A percentile compares a stretch with the other conserved stretches of the same genome.
Conservation (phyloP, 2,329 filamentous ascomycete species). For the Cladosporium sp. region DNA sequence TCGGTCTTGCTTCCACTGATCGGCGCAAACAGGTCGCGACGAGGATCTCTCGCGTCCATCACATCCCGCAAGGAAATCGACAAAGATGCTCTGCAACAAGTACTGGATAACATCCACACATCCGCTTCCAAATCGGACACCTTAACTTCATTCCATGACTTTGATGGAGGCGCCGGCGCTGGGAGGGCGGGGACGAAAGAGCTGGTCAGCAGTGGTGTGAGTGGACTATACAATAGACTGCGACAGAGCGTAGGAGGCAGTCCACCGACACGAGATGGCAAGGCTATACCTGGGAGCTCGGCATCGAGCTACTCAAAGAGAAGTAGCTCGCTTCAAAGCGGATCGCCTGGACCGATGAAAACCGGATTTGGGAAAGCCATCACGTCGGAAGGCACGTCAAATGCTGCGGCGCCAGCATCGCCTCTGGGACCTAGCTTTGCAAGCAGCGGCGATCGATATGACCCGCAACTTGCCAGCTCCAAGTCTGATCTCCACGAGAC, state of each 20-base stretch:
- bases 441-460: constrained; percentile 4
- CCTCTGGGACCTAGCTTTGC: constrained; percentile 1
- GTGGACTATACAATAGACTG: constrained; percentile 83
- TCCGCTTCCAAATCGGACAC: constrained; percentile 82
- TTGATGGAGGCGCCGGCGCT: constrained; percentile 67
- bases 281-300: constrained; percentile 31
- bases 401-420: constrained; percentile 1
- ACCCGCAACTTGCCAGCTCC: background rate
- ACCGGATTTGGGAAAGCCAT: background rate
- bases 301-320: constrained; percentile 14
- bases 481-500: constrained; percentile 2
- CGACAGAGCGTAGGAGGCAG: constrained; percentile 47
- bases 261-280: constrained; percentile 27
- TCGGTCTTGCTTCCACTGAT: constrained; percentile 36
- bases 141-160: constrained; percentile 92
- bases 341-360: background rate
- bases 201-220: constrained; percentile 55
- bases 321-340: constrained; percentile 17
- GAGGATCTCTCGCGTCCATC: constrained; percentile 44
- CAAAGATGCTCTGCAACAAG: constrained; percentile 73
- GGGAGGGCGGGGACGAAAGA: constrained; percentile 38
- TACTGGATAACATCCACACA: constrained; percentile 84
- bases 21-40: constrained; percentile 35
- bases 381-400: background rate
- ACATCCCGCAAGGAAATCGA: constrained; percentile 53